A percentile compares a stretch with the other conserved stretches of the same genome.
phyloP scores from a whole-genome alignment of 306 rosid species.

The Sechiopsis laciniata region DNA sequence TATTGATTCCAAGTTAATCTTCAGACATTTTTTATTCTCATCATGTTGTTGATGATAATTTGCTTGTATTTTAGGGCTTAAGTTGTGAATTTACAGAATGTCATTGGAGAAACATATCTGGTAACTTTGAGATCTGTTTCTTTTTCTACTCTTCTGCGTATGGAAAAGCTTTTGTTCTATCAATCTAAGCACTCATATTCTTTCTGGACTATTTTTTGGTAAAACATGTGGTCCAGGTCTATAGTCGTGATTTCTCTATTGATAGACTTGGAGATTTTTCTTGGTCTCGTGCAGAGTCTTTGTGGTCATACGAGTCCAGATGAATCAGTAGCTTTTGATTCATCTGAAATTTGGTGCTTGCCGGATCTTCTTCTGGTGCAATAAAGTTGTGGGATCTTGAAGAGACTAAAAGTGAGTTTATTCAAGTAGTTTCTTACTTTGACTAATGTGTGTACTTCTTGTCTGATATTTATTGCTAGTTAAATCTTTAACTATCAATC shows the following conservation, averaged over 20 bases:
- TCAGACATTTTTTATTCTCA: not conserved
- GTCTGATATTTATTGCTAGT: not conserved
- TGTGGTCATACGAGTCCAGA: conserved; percentile 81
- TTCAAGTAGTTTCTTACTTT: conserved; percentile 13
- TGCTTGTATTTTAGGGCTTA: not conserved
- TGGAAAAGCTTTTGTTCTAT: no score
- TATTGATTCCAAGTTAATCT: not conserved
- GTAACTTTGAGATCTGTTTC: not conserved
- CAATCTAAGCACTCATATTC: not conserved
- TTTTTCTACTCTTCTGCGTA: no score
- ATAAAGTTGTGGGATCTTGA: conserved; percentile 93
- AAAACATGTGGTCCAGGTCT: not conserved
- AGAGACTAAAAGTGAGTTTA: conserved; percentile 84
- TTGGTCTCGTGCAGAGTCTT: conserved; percentile 55
- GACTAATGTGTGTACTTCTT: not conserved
- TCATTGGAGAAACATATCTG: not conserved
- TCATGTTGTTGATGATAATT: not conserved
- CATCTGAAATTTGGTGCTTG: conserved; percentile 84
- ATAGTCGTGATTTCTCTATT: conserved; percentile 21
- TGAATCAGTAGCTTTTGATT: conserved; percentile 72
- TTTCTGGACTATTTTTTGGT: conserved; percentile 12
- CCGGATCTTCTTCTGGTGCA: conserved; percentile 77
- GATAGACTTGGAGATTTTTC: conserved; percentile 22
- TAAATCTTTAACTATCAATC: not conserved
- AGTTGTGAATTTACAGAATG: not conserved